These are phyloP conservation scores for Penicillium sp. DNA, from an alignment of 2,329 filamentous ascomycete genomes.

Conservation along the genomic window DNA sequence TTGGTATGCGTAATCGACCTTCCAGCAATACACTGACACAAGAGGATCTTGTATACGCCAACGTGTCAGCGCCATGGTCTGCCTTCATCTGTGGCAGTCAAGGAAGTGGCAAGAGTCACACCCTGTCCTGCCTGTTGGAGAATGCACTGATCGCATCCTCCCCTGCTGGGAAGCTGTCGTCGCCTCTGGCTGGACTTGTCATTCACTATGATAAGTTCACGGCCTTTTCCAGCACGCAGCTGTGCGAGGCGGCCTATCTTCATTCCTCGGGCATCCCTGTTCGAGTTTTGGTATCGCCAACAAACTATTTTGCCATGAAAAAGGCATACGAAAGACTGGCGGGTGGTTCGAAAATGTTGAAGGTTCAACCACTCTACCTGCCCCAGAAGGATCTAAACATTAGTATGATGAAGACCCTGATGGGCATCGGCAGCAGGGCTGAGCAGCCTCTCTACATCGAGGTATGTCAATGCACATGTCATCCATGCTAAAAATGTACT, in stretches of 20 bases:
- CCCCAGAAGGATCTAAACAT: slow-evolving; percentile 52
- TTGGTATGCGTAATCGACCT: neutral
- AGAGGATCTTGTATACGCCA: slow-evolving; percentile 29
- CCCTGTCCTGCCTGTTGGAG: slow-evolving; percentile 58
- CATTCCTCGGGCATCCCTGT: slow-evolving; percentile 51
- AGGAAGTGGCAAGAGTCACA: slow-evolving; percentile 63
- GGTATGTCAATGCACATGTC: slow-evolving; percentile 18
- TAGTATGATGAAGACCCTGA: slow-evolving; percentile 55
- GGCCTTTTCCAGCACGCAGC: slow-evolving; percentile 32
- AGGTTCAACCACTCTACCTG: slow-evolving; percentile 49
- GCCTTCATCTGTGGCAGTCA: slow-evolving; percentile 64
- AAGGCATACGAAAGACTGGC: slow-evolving; percentile 44
- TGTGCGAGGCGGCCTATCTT: slow-evolving; percentile 59
- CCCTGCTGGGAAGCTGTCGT: slow-evolving; percentile 44
- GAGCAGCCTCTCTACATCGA: slow-evolving; percentile 54
- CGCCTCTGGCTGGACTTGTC: slow-evolving; percentile 54
- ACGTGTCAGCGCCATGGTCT: slow-evolving; percentile 58
- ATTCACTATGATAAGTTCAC: slow-evolving; percentile 58
- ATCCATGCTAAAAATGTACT: neutral
- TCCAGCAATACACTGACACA: neutral
- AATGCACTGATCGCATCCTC: slow-evolving; percentile 34
- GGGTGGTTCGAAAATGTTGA: slow-evolving; percentile 26
- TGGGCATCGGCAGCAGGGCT: slow-evolving; percentile 50
- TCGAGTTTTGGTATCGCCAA: slow-evolving; percentile 53
- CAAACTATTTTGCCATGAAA: slow-evolving; percentile 47